Base-by-base conservation (phyloP, 1,139 yeast species). In the Arxiozyma telluris region DNA sequence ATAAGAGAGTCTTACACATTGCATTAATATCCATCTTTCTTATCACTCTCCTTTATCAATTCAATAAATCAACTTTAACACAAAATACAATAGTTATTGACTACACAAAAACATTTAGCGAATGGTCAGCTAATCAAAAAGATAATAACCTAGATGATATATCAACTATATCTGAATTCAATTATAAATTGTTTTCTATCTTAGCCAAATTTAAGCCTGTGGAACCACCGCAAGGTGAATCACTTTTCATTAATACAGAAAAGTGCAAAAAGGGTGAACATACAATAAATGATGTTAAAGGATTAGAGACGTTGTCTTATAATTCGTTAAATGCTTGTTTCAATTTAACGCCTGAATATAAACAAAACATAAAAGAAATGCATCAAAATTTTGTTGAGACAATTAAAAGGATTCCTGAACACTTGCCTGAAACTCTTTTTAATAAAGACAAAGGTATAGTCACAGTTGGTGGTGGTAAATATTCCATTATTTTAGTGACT, bases 391-490 rank as follows among this genome's bases (percentile, higher is more conserved):
- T 81, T 44, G 77, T 83, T 43, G 70, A 71, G 1, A 66, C 70
- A 41, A 66, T 85, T 17, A 46, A 44, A 46, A 41, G 22, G 44
- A 49, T 50, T n/a, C 43, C 51, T 1, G 18, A 22, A 9, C 23
- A 21, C 9, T 4, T 47, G 4, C 34, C 47, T 21, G 55, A 58
- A 1, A 30, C 50, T 5, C 48, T 60, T 3, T 60, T 61, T 49
- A 60, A 64, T 12, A 60, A 69, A 53, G 84, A 82, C 17, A 73
- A 75, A 56, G 87, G 88, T 44, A 79, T 81, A 49, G 84, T 82
- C 4, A 79, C 80, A 61, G 76, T 83, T 53, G 87, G 85, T 41
- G 87, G 87, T 57, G 85, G 80, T 41, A 73, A 74, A 56, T 81
- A 76, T 64, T 74, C 82, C 58, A 81, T 83, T 66, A 72, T 82